Evolutionary conservation across 108 stramenopile species (phyloP), one percentile per base, ranked within the genome.

Genomic region (Aurantiochytrium sp.): DNA sequence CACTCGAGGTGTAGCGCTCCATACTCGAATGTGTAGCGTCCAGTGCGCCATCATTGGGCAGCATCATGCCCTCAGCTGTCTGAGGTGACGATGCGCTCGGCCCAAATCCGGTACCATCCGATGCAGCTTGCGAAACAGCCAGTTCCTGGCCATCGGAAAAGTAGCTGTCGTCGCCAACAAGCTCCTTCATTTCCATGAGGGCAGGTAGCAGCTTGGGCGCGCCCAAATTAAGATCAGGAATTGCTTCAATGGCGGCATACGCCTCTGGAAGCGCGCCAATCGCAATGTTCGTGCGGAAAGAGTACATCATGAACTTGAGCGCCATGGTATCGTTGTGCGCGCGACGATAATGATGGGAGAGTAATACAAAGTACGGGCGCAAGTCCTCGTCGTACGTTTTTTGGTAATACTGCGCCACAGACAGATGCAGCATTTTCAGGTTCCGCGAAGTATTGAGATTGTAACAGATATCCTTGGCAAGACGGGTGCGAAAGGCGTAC

Each of bases 211-310:
- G 2, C 35, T 69, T 69, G 64, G 25, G 10, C 8, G 21, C 21
- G 21, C 64, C 64, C 3, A 69, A 69, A 18, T 4, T 69, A n/a
- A 69, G 64, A 10, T 69, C 10, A 8, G 64, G 6, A 10, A 69
- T 6, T 18, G 10, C 64, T n/a, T 69, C 64, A 18, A 69, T 69
- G 64, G 1, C 4, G 1, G 49, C 76, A 23, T 83, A 53, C 4
- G 76, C 44, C n/a, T 83, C 76, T 6, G 76, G 76, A 53, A 83
- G 44, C 76, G 76, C 76, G n/a, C 51, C 76, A n/a, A 83, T 83
- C 8, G 44, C 28, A 5, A 83, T 25, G 28, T 83, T 53, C 4
- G 45, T 47, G 23, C 76, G 44, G 4, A 83, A 83, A 12, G 76
- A 83, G 4, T 83, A 83, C 44, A 53, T 83, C 76, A 83, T 47